phyloP scores from a whole-genome alignment of 768 basidiomycete genomes.

The Lyophyllum decastes region DNA sequence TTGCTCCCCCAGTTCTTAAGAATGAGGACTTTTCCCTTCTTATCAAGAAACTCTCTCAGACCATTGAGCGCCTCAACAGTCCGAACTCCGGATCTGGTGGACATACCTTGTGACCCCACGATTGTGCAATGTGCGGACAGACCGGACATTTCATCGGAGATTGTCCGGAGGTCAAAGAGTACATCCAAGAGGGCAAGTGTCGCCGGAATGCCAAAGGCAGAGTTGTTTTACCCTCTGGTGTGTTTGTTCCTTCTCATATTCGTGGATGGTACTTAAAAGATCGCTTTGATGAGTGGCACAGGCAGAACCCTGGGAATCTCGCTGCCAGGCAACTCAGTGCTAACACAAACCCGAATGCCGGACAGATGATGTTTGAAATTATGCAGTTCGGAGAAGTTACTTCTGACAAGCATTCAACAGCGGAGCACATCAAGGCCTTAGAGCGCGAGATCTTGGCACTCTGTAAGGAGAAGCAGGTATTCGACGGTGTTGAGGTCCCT shows the following conservation, averaged over 20 bases:
- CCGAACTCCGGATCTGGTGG: not conserved
- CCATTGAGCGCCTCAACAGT: not conserved
- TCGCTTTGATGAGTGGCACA: constrained; percentile 11
- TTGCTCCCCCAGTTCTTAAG: too few relatives aligned
- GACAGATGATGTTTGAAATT: not conserved
- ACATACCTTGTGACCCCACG: not conserved
- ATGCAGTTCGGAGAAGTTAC: not conserved
- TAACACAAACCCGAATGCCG: not conserved
- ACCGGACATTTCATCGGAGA: not conserved
- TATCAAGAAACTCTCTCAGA: not conserved
- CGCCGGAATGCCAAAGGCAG: not conserved
- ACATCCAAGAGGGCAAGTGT: not conserved
- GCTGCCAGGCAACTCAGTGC: not conserved
- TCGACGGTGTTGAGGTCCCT: not conserved
- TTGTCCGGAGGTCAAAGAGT: not conserved
- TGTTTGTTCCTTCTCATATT: not conserved
- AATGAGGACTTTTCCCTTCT: not conserved
- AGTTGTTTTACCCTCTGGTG: not conserved
- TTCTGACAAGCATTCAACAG: not conserved
- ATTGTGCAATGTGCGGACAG: not conserved
- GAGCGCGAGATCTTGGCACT: not conserved
- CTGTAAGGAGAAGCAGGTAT: not conserved
- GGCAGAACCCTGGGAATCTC: constrained; percentile 8
- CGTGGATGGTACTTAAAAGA: constrained; percentile 2
- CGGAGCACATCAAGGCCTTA: not conserved